Conservation (phyloP, 1,139 yeast species). For the Pichia sp. region DNA sequence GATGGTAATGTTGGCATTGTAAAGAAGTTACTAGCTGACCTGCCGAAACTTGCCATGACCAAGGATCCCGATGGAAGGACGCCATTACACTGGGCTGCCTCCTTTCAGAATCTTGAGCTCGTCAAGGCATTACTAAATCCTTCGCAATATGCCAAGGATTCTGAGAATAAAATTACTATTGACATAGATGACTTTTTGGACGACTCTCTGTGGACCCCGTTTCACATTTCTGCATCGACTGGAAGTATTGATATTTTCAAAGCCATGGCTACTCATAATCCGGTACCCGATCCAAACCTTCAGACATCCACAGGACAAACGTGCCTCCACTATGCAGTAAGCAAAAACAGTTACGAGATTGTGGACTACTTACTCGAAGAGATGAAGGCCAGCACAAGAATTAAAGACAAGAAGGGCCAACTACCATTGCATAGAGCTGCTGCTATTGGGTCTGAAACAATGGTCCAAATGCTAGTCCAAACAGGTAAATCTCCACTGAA, state of each 20-base stretch:
- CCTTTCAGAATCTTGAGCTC: slow-evolving; percentile 54
- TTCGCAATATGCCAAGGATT: slow-evolving; percentile 19
- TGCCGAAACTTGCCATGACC: slow-evolving; percentile 43
- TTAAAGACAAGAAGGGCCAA: slow-evolving; percentile 62
- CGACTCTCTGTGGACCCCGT: slow-evolving; percentile 81
- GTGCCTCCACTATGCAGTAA: slow-evolving; percentile 68
- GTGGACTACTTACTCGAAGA: slow-evolving; percentile 48
- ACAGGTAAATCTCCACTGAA: slow-evolving; percentile 61
- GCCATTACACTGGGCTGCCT: slow-evolving; percentile 87
- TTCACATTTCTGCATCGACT: slow-evolving; percentile 75
- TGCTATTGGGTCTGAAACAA: slow-evolving; percentile 60
- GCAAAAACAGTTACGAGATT: slow-evolving; percentile 57
- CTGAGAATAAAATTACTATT: slow-evolving; percentile 29
- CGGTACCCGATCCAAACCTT: slow-evolving; percentile 44
- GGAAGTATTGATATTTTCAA: slow-evolving; percentile 59
- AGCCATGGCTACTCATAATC: slow-evolving; percentile 38
- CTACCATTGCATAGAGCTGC: slow-evolving; percentile 83
- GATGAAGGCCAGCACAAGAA: slow-evolving; percentile 56
- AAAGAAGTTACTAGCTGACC: slow-evolving; percentile 42
- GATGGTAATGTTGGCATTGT: slow-evolving; percentile 51
- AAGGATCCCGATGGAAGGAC: slow-evolving; percentile 75
- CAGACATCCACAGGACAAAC: slow-evolving; percentile 69
- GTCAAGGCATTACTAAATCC: slow-evolving; percentile 49
- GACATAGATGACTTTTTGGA: slow-evolving; percentile 70
- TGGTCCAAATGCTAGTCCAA: slow-evolving; percentile 49